These are phyloP conservation scores for Naganishia kalamii DNA, from an alignment of 768 basidiomycete genomes.

Conservation along the genomic window DNA sequence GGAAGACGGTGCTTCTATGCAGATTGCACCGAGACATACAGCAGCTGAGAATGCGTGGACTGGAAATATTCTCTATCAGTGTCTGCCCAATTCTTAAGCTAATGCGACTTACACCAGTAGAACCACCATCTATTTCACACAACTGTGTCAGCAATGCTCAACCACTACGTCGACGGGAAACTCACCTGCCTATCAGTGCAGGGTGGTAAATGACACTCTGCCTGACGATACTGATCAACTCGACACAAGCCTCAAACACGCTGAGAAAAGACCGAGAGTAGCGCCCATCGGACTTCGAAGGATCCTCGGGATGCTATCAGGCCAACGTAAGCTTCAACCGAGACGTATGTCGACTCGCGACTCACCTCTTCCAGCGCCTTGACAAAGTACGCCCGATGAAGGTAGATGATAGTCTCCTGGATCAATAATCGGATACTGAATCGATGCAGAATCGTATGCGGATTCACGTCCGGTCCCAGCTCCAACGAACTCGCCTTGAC, in stretches of 20 bases:
- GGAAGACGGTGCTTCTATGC: conserved; percentile 37
- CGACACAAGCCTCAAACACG: conserved; percentile 40
- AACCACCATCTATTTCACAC: conserved; percentile 28
- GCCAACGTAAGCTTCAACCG: neutral
- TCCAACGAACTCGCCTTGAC: conserved; percentile 36
- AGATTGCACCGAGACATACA: conserved; percentile 43
- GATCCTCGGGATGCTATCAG: conserved; percentile 32
- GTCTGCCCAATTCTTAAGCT: neutral
- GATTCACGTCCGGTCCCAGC: conserved; percentile 32
- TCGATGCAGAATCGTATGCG: conserved; percentile 41
- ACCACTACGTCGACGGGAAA: neutral
- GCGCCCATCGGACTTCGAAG: conserved; percentile 26
- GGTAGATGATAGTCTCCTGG: conserved; percentile 38
- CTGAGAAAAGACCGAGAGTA: conserved; percentile 30
- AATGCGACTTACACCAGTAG: conserved; percentile 2
- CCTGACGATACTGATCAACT: conserved; percentile 43
- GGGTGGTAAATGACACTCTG: conserved; percentile 43
- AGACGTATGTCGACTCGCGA: neutral
- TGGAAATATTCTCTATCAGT: conserved; percentile 30
- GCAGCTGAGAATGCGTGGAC: conserved; percentile 43
- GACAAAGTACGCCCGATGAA: conserved; percentile 41
- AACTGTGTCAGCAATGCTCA: neutral
- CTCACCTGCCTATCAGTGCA: conserved; percentile 35
- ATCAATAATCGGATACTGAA: conserved; percentile 40
- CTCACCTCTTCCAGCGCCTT: conserved; percentile 33